Conservation (phyloP, 495 filamentous ascomycete genomes). For the Astrocystis sublimbata region DNA sequence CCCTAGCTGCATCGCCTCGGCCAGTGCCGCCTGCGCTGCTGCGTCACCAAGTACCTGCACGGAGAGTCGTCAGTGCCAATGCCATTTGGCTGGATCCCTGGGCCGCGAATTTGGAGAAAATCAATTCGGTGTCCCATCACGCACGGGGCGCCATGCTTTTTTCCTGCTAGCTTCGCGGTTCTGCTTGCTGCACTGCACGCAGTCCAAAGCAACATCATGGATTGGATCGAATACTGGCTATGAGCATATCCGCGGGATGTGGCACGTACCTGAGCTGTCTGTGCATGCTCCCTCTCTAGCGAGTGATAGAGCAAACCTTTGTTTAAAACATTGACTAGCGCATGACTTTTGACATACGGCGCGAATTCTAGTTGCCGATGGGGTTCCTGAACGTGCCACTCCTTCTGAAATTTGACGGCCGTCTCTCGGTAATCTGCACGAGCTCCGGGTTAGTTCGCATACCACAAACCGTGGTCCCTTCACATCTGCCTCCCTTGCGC, state of each 20-base stretch:
- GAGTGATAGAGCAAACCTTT: slow-evolving; percentile 73
- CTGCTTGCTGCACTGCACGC: slow-evolving; percentile 31
- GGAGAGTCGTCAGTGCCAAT: slow-evolving; percentile 47
- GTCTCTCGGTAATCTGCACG: slow-evolving; percentile 66
- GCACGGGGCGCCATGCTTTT: slow-evolving; percentile 11
- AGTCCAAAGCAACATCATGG: slow-evolving; percentile 7
- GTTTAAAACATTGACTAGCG: slow-evolving; percentile 72
- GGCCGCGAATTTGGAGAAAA: slow-evolving; percentile 28
- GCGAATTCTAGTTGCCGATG: slow-evolving; percentile 72
- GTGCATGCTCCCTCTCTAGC: slow-evolving; percentile 61
- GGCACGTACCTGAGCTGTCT: slow-evolving; percentile 56
- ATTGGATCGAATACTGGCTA: background rate
- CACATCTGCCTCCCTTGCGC: background rate
- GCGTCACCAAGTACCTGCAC: slow-evolving; percentile 49
- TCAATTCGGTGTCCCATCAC: slow-evolving; percentile 29
- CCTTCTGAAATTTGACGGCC: slow-evolving; percentile 77
- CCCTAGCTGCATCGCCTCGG: slow-evolving; percentile 44
- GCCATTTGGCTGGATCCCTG: slow-evolving; percentile 35
- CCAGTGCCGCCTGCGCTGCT: slow-evolving; percentile 39
- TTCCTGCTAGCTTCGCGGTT: slow-evolving; percentile 26
- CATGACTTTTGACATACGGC: slow-evolving; percentile 71
- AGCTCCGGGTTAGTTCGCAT: slow-evolving; percentile 33
- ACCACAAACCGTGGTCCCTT: slow-evolving; percentile 19
- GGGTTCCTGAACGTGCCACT: slow-evolving; percentile 72
- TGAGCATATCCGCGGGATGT: slow-evolving; percentile 10